These are phyloP conservation scores for Aspergillus ochraceoroseus DNA, from an alignment of 2,329 filamentous ascomycete genomes.

Conservation along the genomic window DNA sequence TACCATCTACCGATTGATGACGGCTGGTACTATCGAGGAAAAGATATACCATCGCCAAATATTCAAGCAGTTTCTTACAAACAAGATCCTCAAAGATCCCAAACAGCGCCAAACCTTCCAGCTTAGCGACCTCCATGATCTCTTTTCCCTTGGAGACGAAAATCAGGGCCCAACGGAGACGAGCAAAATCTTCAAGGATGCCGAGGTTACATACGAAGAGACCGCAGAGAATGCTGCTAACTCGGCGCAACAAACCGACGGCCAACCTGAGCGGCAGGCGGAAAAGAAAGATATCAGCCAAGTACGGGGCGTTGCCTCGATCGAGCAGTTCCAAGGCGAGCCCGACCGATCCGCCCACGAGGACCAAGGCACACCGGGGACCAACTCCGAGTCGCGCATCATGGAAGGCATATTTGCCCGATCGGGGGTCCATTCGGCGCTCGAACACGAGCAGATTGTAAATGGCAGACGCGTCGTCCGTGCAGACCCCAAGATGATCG, in stretches of 20 bases:
- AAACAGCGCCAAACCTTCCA: slow-evolving; percentile 91
- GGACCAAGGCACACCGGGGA: slow-evolving; percentile 14
- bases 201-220: slow-evolving; percentile 64
- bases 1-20: slow-evolving; percentile 96
- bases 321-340: slow-evolving; percentile 59
- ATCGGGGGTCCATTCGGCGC: slow-evolving; percentile 79
- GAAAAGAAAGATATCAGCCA: slow-evolving; percentile 48
- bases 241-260: background rate
- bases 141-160: slow-evolving; percentile 73
- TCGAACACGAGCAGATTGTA: slow-evolving; percentile 90
- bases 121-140: slow-evolving; percentile 80
- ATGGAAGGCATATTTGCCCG: slow-evolving; percentile 85
- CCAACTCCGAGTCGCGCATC: slow-evolving; percentile 63
- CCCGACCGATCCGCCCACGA: slow-evolving; percentile 1
- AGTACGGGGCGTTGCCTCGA: slow-evolving; percentile 57
- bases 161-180: slow-evolving; percentile 72
- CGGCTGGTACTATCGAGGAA: slow-evolving; percentile 94
- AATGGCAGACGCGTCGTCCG: slow-evolving; percentile 66
- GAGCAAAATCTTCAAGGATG: slow-evolving; percentile 79
- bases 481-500: slow-evolving; percentile 72
- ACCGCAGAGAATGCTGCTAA: slow-evolving; percentile 12
- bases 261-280: slow-evolving; percentile 19
- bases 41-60: slow-evolving; percentile 99
- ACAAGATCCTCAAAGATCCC: slow-evolving; percentile 91
- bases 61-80: slow-evolving; percentile 95